Evolutionary conservation across 2,329 filamentous ascomycete genomes (phyloP).

Genomic region (Mycosphaerella sp.): DNA sequence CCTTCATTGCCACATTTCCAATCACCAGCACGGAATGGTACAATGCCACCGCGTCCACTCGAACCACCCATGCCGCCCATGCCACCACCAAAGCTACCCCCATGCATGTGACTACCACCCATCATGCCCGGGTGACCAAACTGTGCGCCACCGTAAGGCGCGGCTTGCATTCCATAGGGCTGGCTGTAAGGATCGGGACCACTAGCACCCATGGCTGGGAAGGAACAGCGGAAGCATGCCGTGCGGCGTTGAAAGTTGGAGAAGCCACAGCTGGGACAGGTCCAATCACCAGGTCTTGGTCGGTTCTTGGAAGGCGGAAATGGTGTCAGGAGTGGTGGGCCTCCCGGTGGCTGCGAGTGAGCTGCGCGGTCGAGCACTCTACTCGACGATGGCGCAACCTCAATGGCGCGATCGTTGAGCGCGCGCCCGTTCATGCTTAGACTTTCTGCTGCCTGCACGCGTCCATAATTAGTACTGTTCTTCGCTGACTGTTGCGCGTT

Average conservation of each 20-base stretch:
- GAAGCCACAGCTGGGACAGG: slow-evolving; percentile 96
- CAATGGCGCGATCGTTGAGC: slow-evolving; percentile 97
- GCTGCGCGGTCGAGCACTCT: slow-evolving; percentile 91
- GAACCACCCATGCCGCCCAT: slow-evolving; percentile 55
- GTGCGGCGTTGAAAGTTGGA: slow-evolving; percentile 99
- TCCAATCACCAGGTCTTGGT: slow-evolving; percentile 96
- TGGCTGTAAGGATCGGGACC: slow-evolving; percentile 56
- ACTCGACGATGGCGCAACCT: slow-evolving; percentile 96
- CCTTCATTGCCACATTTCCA: slow-evolving; percentile 99
- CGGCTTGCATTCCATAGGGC: slow-evolving; percentile 39
- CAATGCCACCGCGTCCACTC: slow-evolving; percentile 57
- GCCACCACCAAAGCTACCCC: slow-evolving; percentile 40
- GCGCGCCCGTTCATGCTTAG: slow-evolving; percentile 99
- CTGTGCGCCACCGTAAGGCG: slow-evolving; percentile 36
- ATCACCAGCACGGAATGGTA: slow-evolving; percentile 95
- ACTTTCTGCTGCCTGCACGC: slow-evolving; percentile 77
- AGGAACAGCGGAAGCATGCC: slow-evolving; percentile 97
- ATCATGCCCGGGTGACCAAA: slow-evolving; percentile 70
- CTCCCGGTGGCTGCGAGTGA: slow-evolving; percentile 47
- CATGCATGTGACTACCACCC: slow-evolving; percentile 62
- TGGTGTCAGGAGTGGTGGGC: slow-evolving; percentile 68
- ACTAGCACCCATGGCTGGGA: slow-evolving; percentile 76
- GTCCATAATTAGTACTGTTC: slow-evolving; percentile 13
- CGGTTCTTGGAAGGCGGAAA: slow-evolving; percentile 99
- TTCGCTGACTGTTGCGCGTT: slow-evolving; percentile 1